Base-by-base conservation (phyloP, 1,139 yeast species). In the Hansenula lynferdii region DNA sequence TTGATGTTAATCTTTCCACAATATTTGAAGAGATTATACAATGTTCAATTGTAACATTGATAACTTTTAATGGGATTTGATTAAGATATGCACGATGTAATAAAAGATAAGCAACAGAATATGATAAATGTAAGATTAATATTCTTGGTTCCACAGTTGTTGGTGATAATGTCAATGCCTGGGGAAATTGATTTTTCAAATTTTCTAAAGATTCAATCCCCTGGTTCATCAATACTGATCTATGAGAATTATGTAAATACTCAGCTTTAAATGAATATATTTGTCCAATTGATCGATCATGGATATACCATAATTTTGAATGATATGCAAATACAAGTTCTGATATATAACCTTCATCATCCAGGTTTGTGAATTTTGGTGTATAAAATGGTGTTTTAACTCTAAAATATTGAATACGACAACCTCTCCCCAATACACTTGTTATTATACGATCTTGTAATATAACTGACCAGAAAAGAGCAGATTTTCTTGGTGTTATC, bases 361-460 rank as follows among this genome's bases (percentile, higher is more conserved):
- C 28, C 32, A 0, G 34, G 37, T 5, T 14, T 15, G 11, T 21
- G 15, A 3, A n/a, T 16, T 11, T 8, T 5, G 54, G 49, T 8
- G 43, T 36, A 34, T 52, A 50, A 31, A 50, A 48, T 3, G 55
- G 56, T 5, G 53, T 41, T 8, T 40, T 39, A 27, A 51, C 47
- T 29, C 57, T 38, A 34, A 47, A 48, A 38, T 46, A 51, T 38
- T 51, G 58, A 19, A 54, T 45, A 16, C 61, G 47, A 24, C 56
- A 52, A 17, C 58, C 60, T 19, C 61, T 45, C 1, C 60, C 60
- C 14, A 57, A 38, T 2, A 51, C 56, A 31, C 53, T 53, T 7
- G 62, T 54, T 6, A 57, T 49, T 15, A 56, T 42, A 27, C 61
- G 45, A 38, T 57, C 61, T 36, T 57, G 60, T 8, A 56, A 18